phyloP scores from a whole-genome alignment of 1,139 yeast species.

The Yamadazyma jaroonii region DNA sequence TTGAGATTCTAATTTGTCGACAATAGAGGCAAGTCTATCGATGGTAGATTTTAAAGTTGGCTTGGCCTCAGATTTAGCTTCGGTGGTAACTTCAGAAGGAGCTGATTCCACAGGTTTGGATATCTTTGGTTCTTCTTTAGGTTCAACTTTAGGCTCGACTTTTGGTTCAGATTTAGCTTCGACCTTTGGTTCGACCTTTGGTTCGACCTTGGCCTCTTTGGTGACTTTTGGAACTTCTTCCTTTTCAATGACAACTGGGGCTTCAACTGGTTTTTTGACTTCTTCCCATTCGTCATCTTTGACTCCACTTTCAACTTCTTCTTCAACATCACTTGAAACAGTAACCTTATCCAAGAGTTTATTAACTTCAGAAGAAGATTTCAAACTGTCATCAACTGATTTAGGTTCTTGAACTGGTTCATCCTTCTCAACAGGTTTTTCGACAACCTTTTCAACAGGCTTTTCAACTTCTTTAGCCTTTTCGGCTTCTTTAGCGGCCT shows the following conservation, averaged over 20 bases:
- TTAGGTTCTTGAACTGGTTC: slow-evolving; percentile 11
- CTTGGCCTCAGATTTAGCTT: slow-evolving; percentile 18
- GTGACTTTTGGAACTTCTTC: slow-evolving; percentile 12
- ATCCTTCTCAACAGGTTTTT: slow-evolving; percentile 8
- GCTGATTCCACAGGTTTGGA: slow-evolving; percentile 12
- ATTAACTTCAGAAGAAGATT: slow-evolving; percentile 37
- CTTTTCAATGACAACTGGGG: slow-evolving; percentile 12
- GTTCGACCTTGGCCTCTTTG: slow-evolving; percentile 11
- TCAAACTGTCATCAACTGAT: slow-evolving; percentile 40
- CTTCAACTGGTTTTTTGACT: slow-evolving; percentile 29
- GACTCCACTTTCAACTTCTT: slow-evolving; percentile 21
- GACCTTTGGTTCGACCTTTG: slow-evolving; percentile 1
- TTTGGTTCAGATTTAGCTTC: slow-evolving; percentile 7
- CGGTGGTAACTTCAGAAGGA: no score
- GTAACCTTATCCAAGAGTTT: slow-evolving; percentile 37
- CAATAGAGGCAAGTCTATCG: slow-evolving; percentile 59
- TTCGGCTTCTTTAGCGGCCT: slow-evolving; percentile 22
- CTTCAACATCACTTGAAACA: slow-evolving; percentile 43
- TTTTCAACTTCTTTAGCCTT: slow-evolving; percentile 12
- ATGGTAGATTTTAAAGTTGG: slow-evolving; percentile 68
- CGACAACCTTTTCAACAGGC: slow-evolving; percentile 12
- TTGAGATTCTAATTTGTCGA: slow-evolving; percentile 53
- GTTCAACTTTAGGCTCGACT: slow-evolving; percentile 1
- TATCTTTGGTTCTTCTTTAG: slow-evolving; percentile 4
- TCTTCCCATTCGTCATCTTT: slow-evolving; percentile 46